Conservation (phyloP, 2,329 filamentous ascomycete genomes). For the Aspergillus sp. region DNA sequence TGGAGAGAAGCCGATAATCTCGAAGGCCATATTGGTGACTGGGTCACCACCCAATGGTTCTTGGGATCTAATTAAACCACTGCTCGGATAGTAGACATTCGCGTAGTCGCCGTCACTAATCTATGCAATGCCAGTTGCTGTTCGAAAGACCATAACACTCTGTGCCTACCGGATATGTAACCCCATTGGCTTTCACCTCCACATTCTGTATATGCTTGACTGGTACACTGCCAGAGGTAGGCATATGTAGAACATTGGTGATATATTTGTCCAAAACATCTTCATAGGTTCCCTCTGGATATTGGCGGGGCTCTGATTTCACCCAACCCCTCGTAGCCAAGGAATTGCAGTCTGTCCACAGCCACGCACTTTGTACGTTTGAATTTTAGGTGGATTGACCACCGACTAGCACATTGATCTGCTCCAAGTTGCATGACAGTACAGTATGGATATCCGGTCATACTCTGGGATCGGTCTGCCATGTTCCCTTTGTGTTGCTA, state of each 20-base stretch:
- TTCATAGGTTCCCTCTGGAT: background rate
- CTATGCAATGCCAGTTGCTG: background rate
- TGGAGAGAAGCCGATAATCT: background rate
- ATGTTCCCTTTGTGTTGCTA: no score
- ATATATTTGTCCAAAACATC: background rate
- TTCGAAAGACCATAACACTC: background rate
- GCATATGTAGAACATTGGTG: background rate
- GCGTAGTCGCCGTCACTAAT: background rate
- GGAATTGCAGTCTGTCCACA: background rate
- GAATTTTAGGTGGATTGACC: no score
- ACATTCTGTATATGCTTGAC: background rate
- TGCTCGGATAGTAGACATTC: background rate
- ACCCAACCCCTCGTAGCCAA: background rate
- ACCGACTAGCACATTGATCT: no score
- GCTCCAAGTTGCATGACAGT: no score
- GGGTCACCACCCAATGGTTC: background rate
- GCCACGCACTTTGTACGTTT: no score
- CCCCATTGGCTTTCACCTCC: background rate
- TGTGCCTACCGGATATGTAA: background rate
- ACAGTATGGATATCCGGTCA: no score
- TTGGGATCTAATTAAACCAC: background rate
- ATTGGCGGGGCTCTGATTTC: background rate
- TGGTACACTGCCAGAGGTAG: background rate
- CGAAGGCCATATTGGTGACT: background rate
- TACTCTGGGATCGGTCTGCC: no score